phyloP scores from a whole-genome alignment of 257 asterid species.

The Solanum arcanum region DNA sequence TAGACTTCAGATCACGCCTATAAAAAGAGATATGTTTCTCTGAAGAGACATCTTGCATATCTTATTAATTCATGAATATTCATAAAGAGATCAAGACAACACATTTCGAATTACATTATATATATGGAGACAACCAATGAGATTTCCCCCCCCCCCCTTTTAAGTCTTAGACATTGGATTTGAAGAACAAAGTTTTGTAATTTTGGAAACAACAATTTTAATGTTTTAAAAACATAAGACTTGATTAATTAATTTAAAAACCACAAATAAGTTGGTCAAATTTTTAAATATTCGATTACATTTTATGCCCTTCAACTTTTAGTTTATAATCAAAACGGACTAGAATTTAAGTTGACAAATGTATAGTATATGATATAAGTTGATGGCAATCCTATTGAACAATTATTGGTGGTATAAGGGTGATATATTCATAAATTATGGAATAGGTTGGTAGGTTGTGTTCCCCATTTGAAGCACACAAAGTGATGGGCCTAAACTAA shows the following conservation, averaged over 20 bases:
- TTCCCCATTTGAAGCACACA: slow-evolving; percentile 36
- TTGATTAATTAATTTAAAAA: too few relatives aligned
- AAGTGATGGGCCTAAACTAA: slow-evolving; percentile 13
- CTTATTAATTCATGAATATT: neutral
- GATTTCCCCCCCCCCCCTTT: too few relatives aligned
- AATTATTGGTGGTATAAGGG: neutral
- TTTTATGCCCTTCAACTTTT: neutral
- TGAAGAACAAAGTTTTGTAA: neutral
- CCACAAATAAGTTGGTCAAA: neutral
- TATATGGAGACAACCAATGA: neutral
- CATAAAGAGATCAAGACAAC: too few relatives aligned
- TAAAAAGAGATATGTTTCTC: neutral
- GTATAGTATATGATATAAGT: neutral
- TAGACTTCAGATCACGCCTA: neutral
- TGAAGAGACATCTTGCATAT: neutral
- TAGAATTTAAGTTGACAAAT: neutral
- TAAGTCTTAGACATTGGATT: neutral
- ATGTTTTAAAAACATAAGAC: neutral
- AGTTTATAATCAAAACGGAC: neutral
- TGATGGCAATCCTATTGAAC: neutral
- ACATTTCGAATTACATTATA: neutral
- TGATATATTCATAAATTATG: slow-evolving; percentile 2
- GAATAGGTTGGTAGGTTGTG: slow-evolving; percentile 19
- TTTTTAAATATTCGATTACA: too few relatives aligned
- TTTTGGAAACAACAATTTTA: neutral